Conservation (phyloP, 768 basidiomycete genomes). For the Amanita thiersii region DNA sequence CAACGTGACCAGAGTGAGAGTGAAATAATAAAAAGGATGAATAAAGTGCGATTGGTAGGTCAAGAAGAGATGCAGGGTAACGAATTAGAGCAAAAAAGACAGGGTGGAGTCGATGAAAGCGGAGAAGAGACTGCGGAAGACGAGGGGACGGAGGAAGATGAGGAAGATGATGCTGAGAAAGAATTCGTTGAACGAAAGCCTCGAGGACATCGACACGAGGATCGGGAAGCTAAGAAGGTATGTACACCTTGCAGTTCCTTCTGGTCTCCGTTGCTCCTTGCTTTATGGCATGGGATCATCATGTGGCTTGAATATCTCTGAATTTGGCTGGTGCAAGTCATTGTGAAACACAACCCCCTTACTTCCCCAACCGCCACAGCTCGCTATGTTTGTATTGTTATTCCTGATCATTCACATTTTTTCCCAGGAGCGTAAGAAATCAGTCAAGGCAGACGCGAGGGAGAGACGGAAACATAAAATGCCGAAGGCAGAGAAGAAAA, state of each 20-base stretch:
- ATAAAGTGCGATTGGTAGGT: background rate
- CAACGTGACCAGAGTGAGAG: background rate
- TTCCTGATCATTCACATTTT: conserved; percentile 7
- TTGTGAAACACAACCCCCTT: background rate
- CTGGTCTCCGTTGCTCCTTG: background rate
- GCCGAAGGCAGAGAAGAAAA: conserved; percentile 93
- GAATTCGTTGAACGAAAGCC: conserved; percentile 47
- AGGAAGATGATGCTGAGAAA: conserved; percentile 22
- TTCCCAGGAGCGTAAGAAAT: conserved; percentile 82
- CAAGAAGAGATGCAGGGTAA: background rate
- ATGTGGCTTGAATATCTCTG: too few species aligned
- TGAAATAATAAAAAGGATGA: background rate
- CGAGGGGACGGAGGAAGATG: conserved; percentile 14
- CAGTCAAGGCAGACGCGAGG: conserved; percentile 75
- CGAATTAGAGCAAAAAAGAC: conserved; percentile 4
- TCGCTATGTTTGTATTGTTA: background rate
- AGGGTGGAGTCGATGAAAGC: background rate
- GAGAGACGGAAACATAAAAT: conserved; percentile 91
- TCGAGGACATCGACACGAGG: conserved; percentile 89
- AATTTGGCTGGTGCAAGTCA: too few species aligned
- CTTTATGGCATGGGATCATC: too few species aligned
- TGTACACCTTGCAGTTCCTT: conserved; percentile 7
- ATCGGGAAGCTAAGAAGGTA: conserved; percentile 87
- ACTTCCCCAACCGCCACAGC: background rate
- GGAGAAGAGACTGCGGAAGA: conserved; percentile 2